Evolutionary conservation across 352 stramenopile genomes (phyloP), one percentile per base, ranked within the genome.

Genomic region (Phytopythium kandeliae): DNA sequence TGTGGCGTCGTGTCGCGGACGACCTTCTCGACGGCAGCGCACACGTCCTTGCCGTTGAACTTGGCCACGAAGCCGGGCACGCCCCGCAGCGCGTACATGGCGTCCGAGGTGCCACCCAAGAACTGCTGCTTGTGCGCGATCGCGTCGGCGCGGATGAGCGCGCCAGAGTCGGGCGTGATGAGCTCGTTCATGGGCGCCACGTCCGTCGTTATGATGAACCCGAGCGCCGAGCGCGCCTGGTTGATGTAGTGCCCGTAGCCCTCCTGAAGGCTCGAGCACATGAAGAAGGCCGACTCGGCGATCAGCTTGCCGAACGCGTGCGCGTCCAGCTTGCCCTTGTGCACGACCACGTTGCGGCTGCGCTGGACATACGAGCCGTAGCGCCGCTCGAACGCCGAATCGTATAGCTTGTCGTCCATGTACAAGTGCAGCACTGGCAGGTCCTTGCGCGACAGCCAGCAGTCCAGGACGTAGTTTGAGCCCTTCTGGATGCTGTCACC

Each of bases 201-300:
- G 38, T 85, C 62, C 0, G 75, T 76, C 3, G 75, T 71, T 41
- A 86, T 54, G 13, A 86, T 60, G n/a, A 85, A 53, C 2, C 55
- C 70, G 1, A 72, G 65, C 5, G 65, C 50, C 1, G 72, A 68
- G 10, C 72, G 63, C n/a, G 66, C 75, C 36, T 86, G 75, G 54
- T 86, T 78, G 47, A 86, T 83, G 51, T 74, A 81, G 60, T 86
- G 75, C 28, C 75, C 74, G 44, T 79, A 88, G 17, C 74, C 75
- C 68, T 88, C 77, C 38, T 69, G 60, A 1, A 46, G 46, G 35
- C 74, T 89, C 37, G 77, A 55, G n/a, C 70, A 85, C 22, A 86
- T 50, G 38, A 89, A 74, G 26, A 77, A 78, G 1, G 69, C 44
- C 0, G 71, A 46, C 30, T 81, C 62, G 0, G 66, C 63, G 40